Evolutionary conservation across 257 asterid species (phyloP).

Genomic region (Avicennia marina): DNA sequence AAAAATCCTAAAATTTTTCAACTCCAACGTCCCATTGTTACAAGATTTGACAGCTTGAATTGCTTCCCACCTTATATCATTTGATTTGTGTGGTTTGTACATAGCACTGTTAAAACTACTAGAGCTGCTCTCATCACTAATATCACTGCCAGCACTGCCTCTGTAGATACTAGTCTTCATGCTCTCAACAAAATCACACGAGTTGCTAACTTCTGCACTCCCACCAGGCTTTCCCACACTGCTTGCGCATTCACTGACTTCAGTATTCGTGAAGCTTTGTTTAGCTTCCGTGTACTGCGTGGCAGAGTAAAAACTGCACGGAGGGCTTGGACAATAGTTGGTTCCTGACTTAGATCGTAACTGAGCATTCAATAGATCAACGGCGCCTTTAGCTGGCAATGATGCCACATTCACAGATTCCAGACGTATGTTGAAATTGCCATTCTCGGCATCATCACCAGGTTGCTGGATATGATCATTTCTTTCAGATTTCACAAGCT

Average conservation of each 20-base stretch:
- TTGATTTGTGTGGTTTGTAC: conserved; percentile 37
- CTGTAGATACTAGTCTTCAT: conserved; percentile 26
- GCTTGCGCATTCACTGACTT: conserved; percentile 26
- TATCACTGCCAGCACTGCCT: conserved; percentile 33
- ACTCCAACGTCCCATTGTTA: conserved; percentile 25
- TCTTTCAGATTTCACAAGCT: conserved; percentile 9
- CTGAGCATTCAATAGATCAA: conserved; percentile 1
- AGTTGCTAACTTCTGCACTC: conserved; percentile 24
- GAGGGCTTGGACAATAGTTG: conserved; percentile 28
- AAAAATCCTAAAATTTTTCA: conserved; percentile 33
- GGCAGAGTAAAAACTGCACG: conserved; percentile 29
- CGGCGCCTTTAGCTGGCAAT: conserved; percentile 6
- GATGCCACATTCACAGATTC: conserved; percentile 23
- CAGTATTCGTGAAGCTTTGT: conserved; percentile 35
- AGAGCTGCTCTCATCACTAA: conserved; percentile 39
- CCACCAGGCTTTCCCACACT: conserved; percentile 21
- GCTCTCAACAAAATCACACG: conserved; percentile 22
- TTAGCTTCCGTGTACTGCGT: conserved; percentile 29
- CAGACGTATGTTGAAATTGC: conserved; percentile 18
- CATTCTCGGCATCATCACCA: conserved; percentile 15
- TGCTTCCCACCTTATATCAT: conserved; percentile 40
- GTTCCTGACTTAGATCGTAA: conserved; percentile 13
- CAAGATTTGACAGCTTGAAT: conserved; percentile 30
- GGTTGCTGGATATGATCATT: conserved; percentile 21
- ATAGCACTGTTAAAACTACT: conserved; percentile 23